Evolutionary conservation across 345 rosid species (phyloP).

Genomic region (Mangifera indica): DNA sequence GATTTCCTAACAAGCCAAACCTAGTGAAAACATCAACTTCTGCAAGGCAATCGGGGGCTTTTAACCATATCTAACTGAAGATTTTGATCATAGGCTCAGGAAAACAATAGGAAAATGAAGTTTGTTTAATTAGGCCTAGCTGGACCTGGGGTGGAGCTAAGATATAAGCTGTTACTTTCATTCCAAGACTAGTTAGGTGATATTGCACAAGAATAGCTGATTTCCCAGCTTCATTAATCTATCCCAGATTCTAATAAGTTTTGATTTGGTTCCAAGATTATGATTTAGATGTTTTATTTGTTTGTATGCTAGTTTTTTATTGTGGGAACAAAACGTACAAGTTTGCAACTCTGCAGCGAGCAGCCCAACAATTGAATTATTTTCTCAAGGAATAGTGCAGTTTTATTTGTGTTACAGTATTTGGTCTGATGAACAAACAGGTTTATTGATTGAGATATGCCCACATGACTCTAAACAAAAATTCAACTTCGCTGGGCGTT

Average conservation of each 20-base stretch:
- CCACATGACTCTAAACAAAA: not conserved
- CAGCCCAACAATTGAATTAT: not conserved
- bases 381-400: not conserved
- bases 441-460: constrained; percentile 8
- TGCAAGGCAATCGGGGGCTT: not conserved
- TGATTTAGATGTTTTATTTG: constrained; percentile 2
- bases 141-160: not conserved
- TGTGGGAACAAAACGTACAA: constrained; percentile 12
- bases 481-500: too few relatives aligned
- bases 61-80: not conserved
- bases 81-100: too few relatives aligned
- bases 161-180: not conserved
- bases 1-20: not conserved
- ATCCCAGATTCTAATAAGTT: not conserved
- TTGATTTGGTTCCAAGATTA: not conserved
- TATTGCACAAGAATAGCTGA: not conserved
- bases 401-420: not conserved
- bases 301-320: constrained; percentile 6
- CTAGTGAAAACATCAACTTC: not conserved
- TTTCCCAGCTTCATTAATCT: not conserved
- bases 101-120: not conserved
- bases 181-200: constrained; percentile 1
- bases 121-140: constrained; percentile 1
- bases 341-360: constrained; percentile 1
- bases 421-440: not conserved